Conservation (phyloP, 371 early-diverging fungal genomes). For the Parasitella parasitica region DNA sequence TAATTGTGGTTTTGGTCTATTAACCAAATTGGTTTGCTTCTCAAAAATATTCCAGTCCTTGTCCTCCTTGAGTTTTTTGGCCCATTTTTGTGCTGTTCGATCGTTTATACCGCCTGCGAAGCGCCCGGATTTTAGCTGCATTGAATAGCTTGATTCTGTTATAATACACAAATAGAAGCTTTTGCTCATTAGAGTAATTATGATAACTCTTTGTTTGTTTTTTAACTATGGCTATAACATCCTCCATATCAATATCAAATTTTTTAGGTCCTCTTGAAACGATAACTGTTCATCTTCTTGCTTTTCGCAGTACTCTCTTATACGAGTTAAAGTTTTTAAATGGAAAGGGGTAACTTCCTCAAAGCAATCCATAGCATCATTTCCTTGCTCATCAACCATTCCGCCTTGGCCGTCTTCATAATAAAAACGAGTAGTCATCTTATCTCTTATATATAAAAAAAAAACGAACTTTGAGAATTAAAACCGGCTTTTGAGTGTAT, state of each 20-base stretch:
- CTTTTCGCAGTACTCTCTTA: slow-evolving; percentile 8
- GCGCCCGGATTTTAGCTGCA: slow-evolving; percentile 4
- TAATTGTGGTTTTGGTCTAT: slow-evolving; percentile 17
- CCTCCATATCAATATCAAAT: slow-evolving; percentile 14
- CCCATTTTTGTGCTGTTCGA: slow-evolving; percentile 18
- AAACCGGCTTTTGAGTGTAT: no score
- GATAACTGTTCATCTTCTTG: slow-evolving; percentile 11
- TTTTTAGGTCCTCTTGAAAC: slow-evolving; percentile 1
- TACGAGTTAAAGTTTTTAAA: slow-evolving; percentile 8
- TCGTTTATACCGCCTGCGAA: slow-evolving; percentile 12
- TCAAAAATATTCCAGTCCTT: slow-evolving; percentile 19
- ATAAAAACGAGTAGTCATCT: slow-evolving; percentile 6
- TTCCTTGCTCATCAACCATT: slow-evolving; percentile 19
- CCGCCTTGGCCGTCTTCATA: slow-evolving; percentile 18
- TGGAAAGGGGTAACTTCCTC: slow-evolving; percentile 8
- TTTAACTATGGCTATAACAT: slow-evolving; percentile 9
- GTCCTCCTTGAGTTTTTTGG: slow-evolving; percentile 18
- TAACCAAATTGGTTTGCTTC: slow-evolving; percentile 16
- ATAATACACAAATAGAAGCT: slow-evolving; percentile 16
- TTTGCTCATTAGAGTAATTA: slow-evolving; percentile 16
- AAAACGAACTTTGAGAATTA: no score
- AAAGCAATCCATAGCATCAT: slow-evolving; percentile 12
- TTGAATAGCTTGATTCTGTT: slow-evolving; percentile 12
- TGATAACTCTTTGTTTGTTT: slow-evolving; percentile 9
- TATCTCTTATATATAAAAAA: no score